A percentile compares a stretch with the other conserved stretches of the same genome.
These are phyloP conservation scores for Candida chilensis DNA, from an alignment of 805 yeast species.

Conservation along the genomic window DNA sequence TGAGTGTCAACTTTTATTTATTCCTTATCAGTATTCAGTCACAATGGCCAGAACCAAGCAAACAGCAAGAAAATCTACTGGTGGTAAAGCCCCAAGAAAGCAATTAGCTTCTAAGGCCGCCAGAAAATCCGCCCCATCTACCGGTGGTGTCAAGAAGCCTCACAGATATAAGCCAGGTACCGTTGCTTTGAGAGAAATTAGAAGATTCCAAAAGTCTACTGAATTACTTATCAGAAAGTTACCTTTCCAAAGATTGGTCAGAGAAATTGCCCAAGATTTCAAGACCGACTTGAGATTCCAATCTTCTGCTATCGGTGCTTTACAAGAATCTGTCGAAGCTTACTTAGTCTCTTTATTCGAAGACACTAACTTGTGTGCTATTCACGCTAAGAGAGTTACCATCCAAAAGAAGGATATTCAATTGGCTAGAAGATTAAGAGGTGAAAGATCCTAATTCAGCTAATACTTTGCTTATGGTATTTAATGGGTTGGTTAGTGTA, in stretches of 20 bases:
- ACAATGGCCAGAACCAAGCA: conserved; percentile 89
- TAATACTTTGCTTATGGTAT: conserved; percentile 3
- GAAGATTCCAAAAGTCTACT: conserved; percentile 96
- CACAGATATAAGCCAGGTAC: conserved; percentile 98
- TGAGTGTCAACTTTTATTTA: not conserved
- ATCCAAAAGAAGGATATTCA: conserved; percentile 98
- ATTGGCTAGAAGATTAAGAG: conserved; percentile 96
- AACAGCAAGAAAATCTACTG: conserved; percentile 91
- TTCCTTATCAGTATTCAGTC: conserved; percentile 5
- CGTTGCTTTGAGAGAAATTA: conserved; percentile 92
- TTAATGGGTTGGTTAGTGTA: conserved; percentile 1
- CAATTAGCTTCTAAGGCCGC: conserved; percentile 90
- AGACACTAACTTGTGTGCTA: conserved; percentile 97
- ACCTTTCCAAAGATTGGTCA: conserved; percentile 94
- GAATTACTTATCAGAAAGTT: conserved; percentile 91
- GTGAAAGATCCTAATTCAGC: conserved; percentile 70
- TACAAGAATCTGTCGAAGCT: conserved; percentile 98
- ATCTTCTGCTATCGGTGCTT: conserved; percentile 94
- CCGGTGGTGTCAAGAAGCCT: conserved; percentile 91
- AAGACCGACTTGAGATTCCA: conserved; percentile 93
- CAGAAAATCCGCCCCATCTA: conserved; percentile 86
- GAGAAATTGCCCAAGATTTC: conserved; percentile 94
- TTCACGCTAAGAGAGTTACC: conserved; percentile 98
- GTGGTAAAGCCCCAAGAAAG: conserved; percentile 96
- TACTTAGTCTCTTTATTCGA: conserved; percentile 93